A percentile compares a stretch with the other conserved stretches of the same genome.
Conservation (phyloP, 140 eudicot genomes). For the Artemisia princeps region DNA sequence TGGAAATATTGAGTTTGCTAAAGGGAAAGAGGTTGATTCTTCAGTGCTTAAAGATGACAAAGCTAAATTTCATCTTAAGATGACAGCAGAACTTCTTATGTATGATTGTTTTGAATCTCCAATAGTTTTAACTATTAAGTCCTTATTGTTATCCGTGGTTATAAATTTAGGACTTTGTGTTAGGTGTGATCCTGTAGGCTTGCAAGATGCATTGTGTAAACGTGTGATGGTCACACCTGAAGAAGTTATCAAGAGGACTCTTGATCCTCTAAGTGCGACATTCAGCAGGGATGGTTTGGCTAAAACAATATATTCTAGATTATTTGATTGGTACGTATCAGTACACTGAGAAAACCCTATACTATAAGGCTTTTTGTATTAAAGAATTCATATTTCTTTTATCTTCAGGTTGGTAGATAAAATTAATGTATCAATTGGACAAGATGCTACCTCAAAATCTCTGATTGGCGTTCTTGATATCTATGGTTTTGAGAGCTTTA, state of each 20-base stretch:
- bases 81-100: conserved; percentile 85
- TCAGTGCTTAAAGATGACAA: conserved; percentile 74
- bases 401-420: conserved; percentile 82
- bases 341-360: conserved; percentile 10
- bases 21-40: conserved; percentile 91
- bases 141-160: conserved; percentile 13
- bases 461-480: conserved; percentile 97
- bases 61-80: conserved; percentile 86
- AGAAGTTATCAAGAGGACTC: conserved; percentile 91
- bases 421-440: conserved; percentile 88
- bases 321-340: conserved; percentile 74
- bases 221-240: conserved; percentile 99
- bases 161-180: conserved; percentile 20
- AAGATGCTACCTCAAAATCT: conserved; percentile 63
- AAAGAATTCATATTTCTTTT: conserved; percentile 3
- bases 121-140: conserved; percentile 11
- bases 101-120: conserved; percentile 29
- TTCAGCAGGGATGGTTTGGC: conserved; percentile 96
- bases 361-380: conserved; percentile 2
- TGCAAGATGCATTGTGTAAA: conserved; percentile 88
- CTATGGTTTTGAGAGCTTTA: conserved; percentile 96
- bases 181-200: conserved; percentile 78
- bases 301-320: conserved; percentile 78
- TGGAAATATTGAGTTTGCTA: conserved; percentile 82
- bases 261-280: conserved; percentile 88